A percentile compares a stretch with the other conserved stretches of the same genome.
Evolutionary conservation across 169 alveolate species (phyloP).

Genomic region (Plasmodium vinckei): DNA sequence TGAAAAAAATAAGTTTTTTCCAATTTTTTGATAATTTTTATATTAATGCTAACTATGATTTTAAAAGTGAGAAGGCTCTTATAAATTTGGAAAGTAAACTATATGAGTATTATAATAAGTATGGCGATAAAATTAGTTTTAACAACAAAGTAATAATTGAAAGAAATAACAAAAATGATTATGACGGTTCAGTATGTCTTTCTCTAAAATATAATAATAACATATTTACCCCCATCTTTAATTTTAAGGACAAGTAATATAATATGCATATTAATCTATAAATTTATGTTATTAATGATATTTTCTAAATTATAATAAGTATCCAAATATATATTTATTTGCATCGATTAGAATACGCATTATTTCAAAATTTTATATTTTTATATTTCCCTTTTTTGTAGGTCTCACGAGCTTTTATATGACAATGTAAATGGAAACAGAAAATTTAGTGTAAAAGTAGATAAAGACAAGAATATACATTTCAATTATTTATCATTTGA

Average conservation of each 20-base stretch:
- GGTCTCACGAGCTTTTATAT: slow-evolving; percentile 48
- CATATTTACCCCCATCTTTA: slow-evolving; percentile 70
- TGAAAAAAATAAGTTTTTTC: slow-evolving; percentile 67
- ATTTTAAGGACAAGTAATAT: slow-evolving; percentile 70
- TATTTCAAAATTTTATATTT: not conserved
- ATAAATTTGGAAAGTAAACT: slow-evolving; percentile 68
- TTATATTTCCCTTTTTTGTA: not conserved
- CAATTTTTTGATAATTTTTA: slow-evolving; percentile 73
- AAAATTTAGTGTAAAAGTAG: slow-evolving; percentile 60
- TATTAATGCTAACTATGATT: slow-evolving; percentile 68
- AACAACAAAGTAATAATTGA: slow-evolving; percentile 58
- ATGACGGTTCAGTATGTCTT: slow-evolving; percentile 68
- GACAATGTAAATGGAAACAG: slow-evolving; percentile 51
- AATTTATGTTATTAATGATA: not conserved
- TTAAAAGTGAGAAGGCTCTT: slow-evolving; percentile 64
- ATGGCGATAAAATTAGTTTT: slow-evolving; percentile 57
- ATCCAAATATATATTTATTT: not conserved
- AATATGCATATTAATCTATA: not conserved
- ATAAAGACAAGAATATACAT: slow-evolving; percentile 68
- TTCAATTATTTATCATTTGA: slow-evolving; percentile 66
- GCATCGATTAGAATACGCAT: not conserved
- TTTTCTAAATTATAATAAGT: not conserved
- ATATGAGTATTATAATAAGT: slow-evolving; percentile 65
- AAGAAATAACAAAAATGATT: slow-evolving; percentile 41
- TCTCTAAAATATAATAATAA: slow-evolving; percentile 69